These are phyloP conservation scores for Fusarium neocosmosporiellum DNA, from an alignment of 2,329 filamentous ascomycete species.

Conservation along the genomic window DNA sequence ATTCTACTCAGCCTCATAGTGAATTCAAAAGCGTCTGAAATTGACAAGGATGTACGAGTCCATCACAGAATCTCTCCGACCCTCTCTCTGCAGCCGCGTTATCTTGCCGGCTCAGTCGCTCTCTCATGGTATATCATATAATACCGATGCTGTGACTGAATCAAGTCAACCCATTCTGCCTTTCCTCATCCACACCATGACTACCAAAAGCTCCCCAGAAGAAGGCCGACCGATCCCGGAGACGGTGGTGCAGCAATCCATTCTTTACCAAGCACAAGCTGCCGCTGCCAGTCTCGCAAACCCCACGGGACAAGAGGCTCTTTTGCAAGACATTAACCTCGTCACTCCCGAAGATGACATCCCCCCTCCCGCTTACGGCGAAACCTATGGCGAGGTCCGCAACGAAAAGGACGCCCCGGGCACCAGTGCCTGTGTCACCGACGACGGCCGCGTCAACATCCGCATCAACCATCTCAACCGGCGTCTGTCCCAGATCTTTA, in stretches of 20 bases:
- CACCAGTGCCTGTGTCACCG: conserved; percentile 42
- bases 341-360: neutral
- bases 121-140: neutral
- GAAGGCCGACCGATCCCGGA: neutral
- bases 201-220: neutral
- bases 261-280: neutral
- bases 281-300: neutral
- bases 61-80: neutral
- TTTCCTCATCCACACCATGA: neutral
- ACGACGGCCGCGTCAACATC: conserved; percentile 83
- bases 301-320: neutral
- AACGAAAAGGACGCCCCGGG: neutral
- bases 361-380: neutral
- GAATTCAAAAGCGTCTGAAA: neutral
- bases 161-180: neutral
- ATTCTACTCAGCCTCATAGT: neutral
- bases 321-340: neutral
- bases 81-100: neutral
- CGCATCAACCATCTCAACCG: conserved; percentile 78
- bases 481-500: conserved; percentile 74
- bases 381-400: neutral
- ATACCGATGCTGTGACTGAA: neutral
- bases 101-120: neutral
- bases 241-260: neutral
- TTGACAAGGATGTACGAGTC: neutral